These are phyloP conservation scores for Escallonia herrerae DNA, from an alignment of 129 eudicot species.

Conservation along the genomic window DNA sequence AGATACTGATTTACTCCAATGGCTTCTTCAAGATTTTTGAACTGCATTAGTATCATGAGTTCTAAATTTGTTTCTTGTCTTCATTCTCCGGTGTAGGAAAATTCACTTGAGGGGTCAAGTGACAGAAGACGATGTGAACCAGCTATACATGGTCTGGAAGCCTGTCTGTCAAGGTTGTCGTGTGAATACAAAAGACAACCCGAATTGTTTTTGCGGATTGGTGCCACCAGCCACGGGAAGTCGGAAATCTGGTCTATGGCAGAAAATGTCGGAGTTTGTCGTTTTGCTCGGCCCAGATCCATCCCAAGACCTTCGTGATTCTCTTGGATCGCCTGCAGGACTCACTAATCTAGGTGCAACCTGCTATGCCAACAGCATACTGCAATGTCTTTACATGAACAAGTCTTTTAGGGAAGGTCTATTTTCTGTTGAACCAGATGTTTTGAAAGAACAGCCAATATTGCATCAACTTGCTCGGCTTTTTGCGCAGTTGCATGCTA, in stretches of 20 bases:
- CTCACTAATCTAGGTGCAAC: constrained; percentile 94
- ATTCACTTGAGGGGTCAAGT: constrained; percentile 56
- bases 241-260: constrained; percentile 94
- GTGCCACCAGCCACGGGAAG: constrained; percentile 85
- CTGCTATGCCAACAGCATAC: constrained; percentile 97
- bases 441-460: constrained; percentile 69
- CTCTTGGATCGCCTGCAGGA: constrained; percentile 74
- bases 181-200: constrained; percentile 86
- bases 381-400: constrained; percentile 86
- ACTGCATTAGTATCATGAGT: neutral
- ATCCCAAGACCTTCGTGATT: constrained; percentile 60
- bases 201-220: constrained; percentile 93
- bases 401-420: constrained; percentile 83
- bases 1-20: too few species aligned
- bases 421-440: constrained; percentile 68
- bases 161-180: constrained; percentile 92
- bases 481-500: constrained; percentile 81
- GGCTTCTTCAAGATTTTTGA: too few species aligned
- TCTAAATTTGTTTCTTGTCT: neutral
- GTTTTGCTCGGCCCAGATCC: constrained; percentile 76
- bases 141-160: constrained; percentile 65
- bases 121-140: constrained; percentile 65
- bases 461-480: constrained; percentile 77
- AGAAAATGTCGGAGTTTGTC: constrained; percentile 70
- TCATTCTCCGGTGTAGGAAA: constrained; percentile 43